Evolutionary conservation across 257 asterid species (phyloP).

Genomic region (Gardenia jasminoides): DNA sequence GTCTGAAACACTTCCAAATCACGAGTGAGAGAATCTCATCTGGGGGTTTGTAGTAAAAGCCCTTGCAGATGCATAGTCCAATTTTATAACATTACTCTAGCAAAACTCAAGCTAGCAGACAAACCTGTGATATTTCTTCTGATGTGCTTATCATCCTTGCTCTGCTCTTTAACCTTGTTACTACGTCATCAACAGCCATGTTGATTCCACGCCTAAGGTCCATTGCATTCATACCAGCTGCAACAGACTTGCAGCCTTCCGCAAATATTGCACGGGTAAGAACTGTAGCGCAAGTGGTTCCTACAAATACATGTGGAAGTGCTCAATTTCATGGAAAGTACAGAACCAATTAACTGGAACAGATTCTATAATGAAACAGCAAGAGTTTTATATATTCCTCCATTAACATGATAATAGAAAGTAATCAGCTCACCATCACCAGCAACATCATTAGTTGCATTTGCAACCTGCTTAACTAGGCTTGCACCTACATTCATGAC

Average conservation of each 20-base stretch:
- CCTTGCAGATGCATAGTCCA: not conserved
- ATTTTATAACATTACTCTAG: not conserved
- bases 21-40: no score
- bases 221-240: constrained; percentile 99
- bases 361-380: not conserved
- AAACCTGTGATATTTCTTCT: constrained; percentile 97
- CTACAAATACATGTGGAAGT: constrained; percentile 30
- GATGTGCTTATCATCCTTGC: constrained; percentile 98
- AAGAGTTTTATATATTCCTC: not conserved
- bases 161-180: constrained; percentile 85
- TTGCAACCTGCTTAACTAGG: constrained; percentile 96
- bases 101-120: constrained; percentile 10
- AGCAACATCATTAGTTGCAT: constrained; percentile 96
- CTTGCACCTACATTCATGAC: constrained; percentile 92
- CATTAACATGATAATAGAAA: not conserved
- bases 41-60: not conserved
- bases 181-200: constrained; percentile 89
- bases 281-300: constrained; percentile 95
- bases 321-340: not conserved
- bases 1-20: no score
- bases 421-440: constrained; percentile 78
- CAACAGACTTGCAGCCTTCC: constrained; percentile 98
- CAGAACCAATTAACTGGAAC: not conserved
- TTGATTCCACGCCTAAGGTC: constrained; percentile 92
- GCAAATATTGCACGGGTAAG: constrained; percentile 91